These are phyloP conservation scores for Arthrobotrys sinensis DNA, from an alignment of 2,329 filamentous ascomycete genomes.

Conservation along the genomic window DNA sequence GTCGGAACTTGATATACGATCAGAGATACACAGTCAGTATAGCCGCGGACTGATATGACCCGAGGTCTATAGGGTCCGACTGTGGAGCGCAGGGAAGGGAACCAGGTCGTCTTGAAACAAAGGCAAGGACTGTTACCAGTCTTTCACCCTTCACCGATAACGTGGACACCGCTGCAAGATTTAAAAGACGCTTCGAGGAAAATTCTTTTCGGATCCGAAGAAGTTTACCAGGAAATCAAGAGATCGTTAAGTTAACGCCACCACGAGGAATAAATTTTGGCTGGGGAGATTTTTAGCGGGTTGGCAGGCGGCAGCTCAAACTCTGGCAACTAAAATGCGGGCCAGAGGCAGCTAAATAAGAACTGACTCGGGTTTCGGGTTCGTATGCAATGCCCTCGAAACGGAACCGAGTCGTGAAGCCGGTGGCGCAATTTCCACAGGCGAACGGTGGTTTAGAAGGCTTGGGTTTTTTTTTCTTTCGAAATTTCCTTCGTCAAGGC, in stretches of 20 bases:
- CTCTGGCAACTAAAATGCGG: slow-evolving; percentile 58
- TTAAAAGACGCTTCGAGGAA: slow-evolving; percentile 57
- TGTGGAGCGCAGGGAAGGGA: slow-evolving; percentile 58
- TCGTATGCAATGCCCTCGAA: slow-evolving; percentile 58
- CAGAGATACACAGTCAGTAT: slow-evolving; percentile 46
- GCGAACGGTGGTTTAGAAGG: slow-evolving; percentile 57
- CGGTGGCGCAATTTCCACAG: slow-evolving; percentile 61
- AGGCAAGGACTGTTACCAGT: slow-evolving; percentile 55
- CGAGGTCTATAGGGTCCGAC: slow-evolving; percentile 51
- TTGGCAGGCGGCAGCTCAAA: slow-evolving; percentile 58
- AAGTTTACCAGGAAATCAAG: slow-evolving; percentile 55
- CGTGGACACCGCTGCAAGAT: slow-evolving; percentile 54
- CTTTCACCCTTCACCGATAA: slow-evolving; percentile 49
- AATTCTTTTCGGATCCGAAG: slow-evolving; percentile 51
- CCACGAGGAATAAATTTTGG: slow-evolving; percentile 48
- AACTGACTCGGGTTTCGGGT: slow-evolving; percentile 51
- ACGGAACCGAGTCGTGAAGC: slow-evolving; percentile 52
- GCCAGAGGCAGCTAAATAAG: slow-evolving; percentile 56
- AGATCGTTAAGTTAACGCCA: slow-evolving; percentile 57
- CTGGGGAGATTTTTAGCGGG: slow-evolving; percentile 51
- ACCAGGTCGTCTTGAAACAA: slow-evolving; percentile 50
- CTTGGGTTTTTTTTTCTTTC: slow-evolving; percentile 47
- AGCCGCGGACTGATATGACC: slow-evolving; percentile 57
- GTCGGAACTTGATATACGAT: slow-evolving; percentile 35
- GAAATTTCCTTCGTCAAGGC: slow-evolving; percentile 36